These are phyloP conservation scores for Pyrus pyrifolia DNA, from an alignment of 306 rosid genomes.

Conservation along the genomic window DNA sequence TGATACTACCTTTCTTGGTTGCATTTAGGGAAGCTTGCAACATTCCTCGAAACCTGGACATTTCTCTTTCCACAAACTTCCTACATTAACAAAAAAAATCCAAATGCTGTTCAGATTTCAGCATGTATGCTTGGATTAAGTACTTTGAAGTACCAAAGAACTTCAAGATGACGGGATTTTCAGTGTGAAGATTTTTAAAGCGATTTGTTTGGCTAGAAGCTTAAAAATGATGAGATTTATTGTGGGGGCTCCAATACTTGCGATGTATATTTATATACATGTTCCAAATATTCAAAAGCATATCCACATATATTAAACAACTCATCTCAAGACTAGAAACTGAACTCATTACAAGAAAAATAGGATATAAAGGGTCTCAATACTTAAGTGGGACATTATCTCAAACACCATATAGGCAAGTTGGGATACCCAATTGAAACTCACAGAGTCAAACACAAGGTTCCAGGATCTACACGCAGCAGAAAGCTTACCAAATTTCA, in stretches of 20 bases:
- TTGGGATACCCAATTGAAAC: neutral
- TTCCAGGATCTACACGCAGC: neutral
- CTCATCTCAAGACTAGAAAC: neutral
- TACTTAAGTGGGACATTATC: no score
- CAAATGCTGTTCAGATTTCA: neutral
- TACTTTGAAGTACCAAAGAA: neutral
- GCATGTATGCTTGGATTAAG: neutral
- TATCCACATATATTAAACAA: neutral
- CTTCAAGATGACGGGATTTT: neutral
- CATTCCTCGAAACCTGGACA: slow-evolving; percentile 71
- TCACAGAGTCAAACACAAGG: neutral
- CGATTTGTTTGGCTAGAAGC: neutral
- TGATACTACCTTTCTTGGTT: slow-evolving; percentile 61
- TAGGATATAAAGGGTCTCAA: neutral
- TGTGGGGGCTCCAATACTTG: neutral
- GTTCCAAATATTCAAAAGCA: neutral
- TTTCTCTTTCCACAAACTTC: slow-evolving; percentile 20
- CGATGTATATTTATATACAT: neutral
- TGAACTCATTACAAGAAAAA: neutral
- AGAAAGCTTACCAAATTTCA: no score
- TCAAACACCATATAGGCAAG: neutral
- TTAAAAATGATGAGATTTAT: neutral
- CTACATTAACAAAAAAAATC: neutral
- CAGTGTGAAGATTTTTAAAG: neutral
- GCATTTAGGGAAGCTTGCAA: slow-evolving; percentile 70